These are phyloP conservation scores for Elongisporangium senticosum DNA, from an alignment of 352 stramenopile genomes.

Conservation along the genomic window DNA sequence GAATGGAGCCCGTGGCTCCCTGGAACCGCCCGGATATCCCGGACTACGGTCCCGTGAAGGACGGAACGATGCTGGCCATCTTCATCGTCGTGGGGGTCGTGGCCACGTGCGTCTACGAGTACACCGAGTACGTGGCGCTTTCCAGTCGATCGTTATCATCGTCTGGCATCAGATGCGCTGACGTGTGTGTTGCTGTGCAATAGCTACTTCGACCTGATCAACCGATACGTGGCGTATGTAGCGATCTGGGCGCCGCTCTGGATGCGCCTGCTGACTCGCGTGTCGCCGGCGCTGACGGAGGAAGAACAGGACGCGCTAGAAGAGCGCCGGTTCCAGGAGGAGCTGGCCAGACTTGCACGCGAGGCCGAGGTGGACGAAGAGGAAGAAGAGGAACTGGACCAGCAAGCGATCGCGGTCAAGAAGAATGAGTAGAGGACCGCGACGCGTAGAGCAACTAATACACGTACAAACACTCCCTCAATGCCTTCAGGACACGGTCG, in stretches of 20 bases:
- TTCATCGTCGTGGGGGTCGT: constrained; percentile 60
- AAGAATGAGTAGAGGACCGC: not conserved
- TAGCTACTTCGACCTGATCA: constrained; percentile 70
- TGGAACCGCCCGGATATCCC: constrained; percentile 80
- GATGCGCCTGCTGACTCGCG: constrained; percentile 61
- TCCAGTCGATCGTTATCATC: too few relatives aligned
- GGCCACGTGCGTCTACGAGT: constrained; percentile 69
- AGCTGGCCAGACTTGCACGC: constrained; percentile 36
- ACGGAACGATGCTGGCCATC: constrained; percentile 56
- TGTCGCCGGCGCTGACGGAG: constrained; percentile 57
- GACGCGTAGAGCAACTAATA: not conserved
- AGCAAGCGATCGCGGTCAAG: constrained; percentile 8
- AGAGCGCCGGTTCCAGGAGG: constrained; percentile 34
- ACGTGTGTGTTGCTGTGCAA: not conserved
- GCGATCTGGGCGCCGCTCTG: constrained; percentile 82
- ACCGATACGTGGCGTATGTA: constrained; percentile 63
- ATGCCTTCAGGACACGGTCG: too few relatives aligned
- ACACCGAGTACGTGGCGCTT: constrained; percentile 32
- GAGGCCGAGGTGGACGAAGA: not conserved
- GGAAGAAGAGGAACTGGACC: constrained; percentile 33
- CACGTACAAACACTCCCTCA: constrained; percentile 1
- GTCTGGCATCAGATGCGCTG: not conserved
- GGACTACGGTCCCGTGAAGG: constrained; percentile 64
- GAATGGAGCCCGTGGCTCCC: constrained; percentile 71
- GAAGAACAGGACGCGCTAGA: constrained; percentile 50